Conservation (phyloP, 1,284 basidiomycete genomes). For the Exsudoporus floridanus region DNA sequence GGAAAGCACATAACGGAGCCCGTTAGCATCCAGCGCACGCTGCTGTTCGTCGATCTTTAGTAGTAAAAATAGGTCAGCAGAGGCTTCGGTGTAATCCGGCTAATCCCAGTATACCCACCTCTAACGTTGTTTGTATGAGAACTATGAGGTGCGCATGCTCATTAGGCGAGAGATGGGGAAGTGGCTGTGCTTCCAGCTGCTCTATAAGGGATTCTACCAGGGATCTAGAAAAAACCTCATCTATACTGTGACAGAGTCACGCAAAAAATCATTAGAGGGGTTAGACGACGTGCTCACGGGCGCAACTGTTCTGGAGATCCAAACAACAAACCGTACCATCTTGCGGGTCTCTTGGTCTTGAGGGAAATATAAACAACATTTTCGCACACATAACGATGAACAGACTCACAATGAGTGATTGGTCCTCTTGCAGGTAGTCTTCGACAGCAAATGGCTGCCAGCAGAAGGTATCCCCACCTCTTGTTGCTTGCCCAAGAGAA, state of each 20-base stretch:
- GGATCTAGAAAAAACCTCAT: slow-evolving; percentile 61
- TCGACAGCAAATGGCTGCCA: slow-evolving; percentile 56
- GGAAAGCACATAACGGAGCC: slow-evolving; percentile 86
- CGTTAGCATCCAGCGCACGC: slow-evolving; percentile 84
- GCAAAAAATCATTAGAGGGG: neutral
- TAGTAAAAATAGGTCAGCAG: slow-evolving; percentile 3
- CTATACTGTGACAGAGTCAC: slow-evolving; percentile 36
- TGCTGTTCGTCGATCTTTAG: slow-evolving; percentile 81
- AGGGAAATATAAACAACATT: neutral
- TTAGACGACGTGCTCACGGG: slow-evolving; percentile 40
- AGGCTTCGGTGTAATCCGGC: neutral
- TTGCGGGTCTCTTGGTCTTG: slow-evolving; percentile 30
- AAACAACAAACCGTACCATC: slow-evolving; percentile 49
- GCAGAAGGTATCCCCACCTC: slow-evolving; percentile 26
- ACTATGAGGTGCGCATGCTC: slow-evolving; percentile 81
- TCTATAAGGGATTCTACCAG: slow-evolving; percentile 64
- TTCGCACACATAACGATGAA: neutral
- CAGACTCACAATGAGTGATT: slow-evolving; percentile 14
- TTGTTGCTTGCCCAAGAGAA: slow-evolving; percentile 53
- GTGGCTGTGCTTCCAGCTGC: slow-evolving; percentile 58
- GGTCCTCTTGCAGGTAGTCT: slow-evolving; percentile 48
- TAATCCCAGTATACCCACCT: slow-evolving; percentile 48
- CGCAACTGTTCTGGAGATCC: slow-evolving; percentile 37
- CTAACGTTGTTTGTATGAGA: slow-evolving; percentile 82
- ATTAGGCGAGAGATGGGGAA: slow-evolving; percentile 70